phyloP scores from a whole-genome alignment of 192 early-diverging fungal species.

The Pilobolus umbonatus region DNA sequence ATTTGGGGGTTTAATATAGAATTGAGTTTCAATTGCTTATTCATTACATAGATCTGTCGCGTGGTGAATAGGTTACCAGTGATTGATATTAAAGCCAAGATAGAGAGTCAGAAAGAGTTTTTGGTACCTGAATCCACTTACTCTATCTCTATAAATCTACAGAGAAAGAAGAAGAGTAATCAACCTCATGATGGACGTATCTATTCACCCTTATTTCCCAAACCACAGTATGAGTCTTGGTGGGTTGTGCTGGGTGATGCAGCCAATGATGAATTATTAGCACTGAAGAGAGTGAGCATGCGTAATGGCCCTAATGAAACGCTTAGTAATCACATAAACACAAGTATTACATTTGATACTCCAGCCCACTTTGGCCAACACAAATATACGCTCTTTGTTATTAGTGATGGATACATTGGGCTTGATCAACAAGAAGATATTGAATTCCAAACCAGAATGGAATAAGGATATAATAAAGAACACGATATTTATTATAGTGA shows the following conservation, averaged over 20 bases:
- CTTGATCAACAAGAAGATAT: slow-evolving; percentile 91
- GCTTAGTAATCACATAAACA: slow-evolving; percentile 35
- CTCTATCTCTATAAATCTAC: slow-evolving; percentile 19
- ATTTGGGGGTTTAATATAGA: not conserved
- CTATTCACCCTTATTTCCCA: slow-evolving; percentile 84
- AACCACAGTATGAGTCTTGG: slow-evolving; percentile 91
- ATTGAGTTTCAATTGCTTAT: not conserved
- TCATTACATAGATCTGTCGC: slow-evolving; percentile 34
- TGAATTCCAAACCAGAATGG: slow-evolving; percentile 37
- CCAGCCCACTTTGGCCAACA: slow-evolving; percentile 48
- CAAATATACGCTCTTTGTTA: slow-evolving; percentile 73
- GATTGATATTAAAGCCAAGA: slow-evolving; percentile 37
- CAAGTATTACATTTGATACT: slow-evolving; percentile 69
- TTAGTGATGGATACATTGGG: slow-evolving; percentile 92
- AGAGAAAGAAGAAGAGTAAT: slow-evolving; percentile 2
- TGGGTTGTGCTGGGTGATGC: slow-evolving; percentile 80
- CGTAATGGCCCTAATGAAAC: slow-evolving; percentile 44
- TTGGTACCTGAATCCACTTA: slow-evolving; percentile 35
- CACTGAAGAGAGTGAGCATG: slow-evolving; percentile 74
- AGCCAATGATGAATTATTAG: slow-evolving; percentile 61
- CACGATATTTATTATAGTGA: not conserved
- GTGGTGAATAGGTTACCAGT: slow-evolving; percentile 43
- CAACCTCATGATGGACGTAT: slow-evolving; percentile 51
- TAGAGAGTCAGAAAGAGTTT: slow-evolving; percentile 43
- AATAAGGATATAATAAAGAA: not conserved